Evolutionary conservation across 345 rosid species (phyloP), one percentile per base, ranked within the genome.

Genomic region (Trapa incisa): DNA sequence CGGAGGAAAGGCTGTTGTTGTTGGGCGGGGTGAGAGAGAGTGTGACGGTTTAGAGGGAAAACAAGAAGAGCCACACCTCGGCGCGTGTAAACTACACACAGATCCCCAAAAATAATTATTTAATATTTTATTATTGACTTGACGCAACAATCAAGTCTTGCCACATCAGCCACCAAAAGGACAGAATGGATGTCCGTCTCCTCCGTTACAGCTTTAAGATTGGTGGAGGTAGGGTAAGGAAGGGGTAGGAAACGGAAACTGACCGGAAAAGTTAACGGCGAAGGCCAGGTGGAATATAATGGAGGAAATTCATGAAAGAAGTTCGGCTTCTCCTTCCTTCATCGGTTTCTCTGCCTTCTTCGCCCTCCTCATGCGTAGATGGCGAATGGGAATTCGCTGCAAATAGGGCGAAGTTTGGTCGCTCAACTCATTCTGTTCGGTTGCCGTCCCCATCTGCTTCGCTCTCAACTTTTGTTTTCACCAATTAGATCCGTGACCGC

Each of bases 1-100:
- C 62, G 62, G 37, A 17, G 37, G 53, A 8, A 36, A 42, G 67
- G 52, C 16, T 41, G 67, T 42, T 65, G 67, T 65, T 53, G 67
- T 52, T 65, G 67, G 43, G 67, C 15, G 67, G 35, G 43, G 43
- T 0, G 43, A 41, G 43, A 41, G 43, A 41, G 43, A 41, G 43
- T 3, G 43, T 65, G 47, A 65, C 67, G 67, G 67, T 65, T 65
- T 32, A n/a, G 53, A 47, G 36, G 53, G 53, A n/a, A 47, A 47
- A 47, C 6, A 16, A 2, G 47, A 5, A 53, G 61, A 67, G 69
- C 69, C 61, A 57, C 61, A 57, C 60, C 69, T 48, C 47, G 66
- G 67, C 67, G 52, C 43, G 63, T 67, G 62, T 37, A 17, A 54
- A 8, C 6, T 11, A 58, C 63, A 32, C 29, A 58, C 63, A 58